These are phyloP conservation scores for Ophiostoma himal-ulmi DNA, from an alignment of 2,329 filamentous ascomycete genomes.

Conservation along the genomic window DNA sequence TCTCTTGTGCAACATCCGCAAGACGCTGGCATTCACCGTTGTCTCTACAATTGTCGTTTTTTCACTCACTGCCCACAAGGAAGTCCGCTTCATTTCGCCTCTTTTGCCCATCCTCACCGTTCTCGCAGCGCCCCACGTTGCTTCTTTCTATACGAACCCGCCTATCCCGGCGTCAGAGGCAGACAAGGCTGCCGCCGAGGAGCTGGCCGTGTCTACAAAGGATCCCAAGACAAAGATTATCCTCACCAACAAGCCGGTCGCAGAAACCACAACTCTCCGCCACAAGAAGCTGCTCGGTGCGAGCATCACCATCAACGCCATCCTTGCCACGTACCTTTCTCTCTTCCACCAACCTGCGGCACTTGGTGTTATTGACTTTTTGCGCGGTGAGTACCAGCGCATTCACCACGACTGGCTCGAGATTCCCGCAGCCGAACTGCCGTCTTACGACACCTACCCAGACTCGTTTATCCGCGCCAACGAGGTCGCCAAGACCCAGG, in stretches of 20 bases:
- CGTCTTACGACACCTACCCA: conserved; percentile 31
- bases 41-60: conserved; percentile 56
- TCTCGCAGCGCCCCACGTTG: conserved; percentile 62
- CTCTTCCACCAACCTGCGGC: conserved; percentile 75
- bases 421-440: conserved; percentile 29
- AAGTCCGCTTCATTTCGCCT: conserved; percentile 94
- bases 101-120: conserved; percentile 81
- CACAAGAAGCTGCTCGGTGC: conserved; percentile 52
- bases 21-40: conserved; percentile 53
- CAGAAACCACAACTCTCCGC: conserved; percentile 34
- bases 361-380: conserved; percentile 64
- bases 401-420: conserved; percentile 43
- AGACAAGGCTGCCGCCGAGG: conserved; percentile 26
- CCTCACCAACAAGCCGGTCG: conserved; percentile 4
- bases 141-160: conserved; percentile 55
- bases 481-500: conserved; percentile 17
- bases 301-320: conserved; percentile 60
- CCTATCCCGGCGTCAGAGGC: conserved; percentile 20
- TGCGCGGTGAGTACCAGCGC: conserved; percentile 66
- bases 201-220: not conserved
- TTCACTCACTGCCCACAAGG: conserved; percentile 85
- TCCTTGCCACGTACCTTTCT: conserved; percentile 69
- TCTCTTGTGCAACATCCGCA: conserved; percentile 41
- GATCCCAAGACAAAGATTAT: not conserved
- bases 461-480: conserved; percentile 26